A percentile compares a stretch with the other conserved stretches of the same genome.
Conservation (phyloP, 2,329 filamentous ascomycete species). For the Cytospora piceicola region DNA sequence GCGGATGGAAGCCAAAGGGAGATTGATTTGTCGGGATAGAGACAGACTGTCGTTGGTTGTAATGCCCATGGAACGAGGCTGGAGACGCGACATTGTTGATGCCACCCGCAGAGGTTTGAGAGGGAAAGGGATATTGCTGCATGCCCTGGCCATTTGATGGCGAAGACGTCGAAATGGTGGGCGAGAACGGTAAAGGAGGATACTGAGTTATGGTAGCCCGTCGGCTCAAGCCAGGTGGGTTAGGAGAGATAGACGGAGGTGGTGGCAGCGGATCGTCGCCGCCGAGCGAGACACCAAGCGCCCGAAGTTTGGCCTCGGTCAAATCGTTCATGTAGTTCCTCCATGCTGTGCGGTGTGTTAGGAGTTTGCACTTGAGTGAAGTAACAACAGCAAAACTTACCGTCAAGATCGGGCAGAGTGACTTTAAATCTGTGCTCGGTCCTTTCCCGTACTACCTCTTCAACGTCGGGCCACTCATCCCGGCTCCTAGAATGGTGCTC, state of each 20-base stretch:
- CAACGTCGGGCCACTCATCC: slow-evolving; percentile 66
- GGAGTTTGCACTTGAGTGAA: slow-evolving; percentile 8
- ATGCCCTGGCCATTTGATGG: slow-evolving; percentile 69
- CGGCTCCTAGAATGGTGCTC: slow-evolving; percentile 65
- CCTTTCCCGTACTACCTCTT: slow-evolving; percentile 62
- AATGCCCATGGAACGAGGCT: slow-evolving; percentile 67
- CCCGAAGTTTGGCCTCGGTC: slow-evolving; percentile 88
- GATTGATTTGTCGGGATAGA: slow-evolving; percentile 59
- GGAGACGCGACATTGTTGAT: slow-evolving; percentile 72
- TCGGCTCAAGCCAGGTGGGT: slow-evolving; percentile 63
- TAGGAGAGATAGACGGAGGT: slow-evolving; percentile 67
- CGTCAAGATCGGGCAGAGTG: slow-evolving; percentile 70
- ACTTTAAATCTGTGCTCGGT: slow-evolving; percentile 60
- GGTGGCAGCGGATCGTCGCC: slow-evolving; percentile 69
- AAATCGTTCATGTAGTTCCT: slow-evolving; percentile 81
- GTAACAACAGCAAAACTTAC: slow-evolving; percentile 41
- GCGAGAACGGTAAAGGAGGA: slow-evolving; percentile 78
- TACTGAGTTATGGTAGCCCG: slow-evolving; percentile 72
- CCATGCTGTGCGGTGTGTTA: slow-evolving; percentile 51
- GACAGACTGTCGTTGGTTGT: slow-evolving; percentile 73
- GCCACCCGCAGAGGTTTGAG: slow-evolving; percentile 58
- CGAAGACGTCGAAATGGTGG: slow-evolving; percentile 79
- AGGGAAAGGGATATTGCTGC: slow-evolving; percentile 60
- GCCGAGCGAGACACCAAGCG: slow-evolving; percentile 82
- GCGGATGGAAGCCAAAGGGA: slow-evolving; percentile 62